phyloP scores from a whole-genome alignment of 2,329 filamentous ascomycete species.

The Pseudogymnoascus sp. region DNA sequence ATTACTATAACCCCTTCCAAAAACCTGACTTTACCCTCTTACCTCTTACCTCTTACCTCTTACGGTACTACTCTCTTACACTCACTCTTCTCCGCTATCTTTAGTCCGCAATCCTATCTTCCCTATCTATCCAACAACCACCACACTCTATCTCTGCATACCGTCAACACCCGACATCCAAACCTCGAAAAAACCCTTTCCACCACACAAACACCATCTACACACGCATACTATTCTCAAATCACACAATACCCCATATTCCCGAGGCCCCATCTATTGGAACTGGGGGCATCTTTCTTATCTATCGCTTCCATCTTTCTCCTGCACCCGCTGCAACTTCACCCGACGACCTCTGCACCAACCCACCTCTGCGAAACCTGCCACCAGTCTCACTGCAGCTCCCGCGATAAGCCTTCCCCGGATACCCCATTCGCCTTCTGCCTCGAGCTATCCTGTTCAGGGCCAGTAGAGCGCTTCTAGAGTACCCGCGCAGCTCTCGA shows the following conservation, averaged over 20 bases:
- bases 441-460: conserved; percentile 4
- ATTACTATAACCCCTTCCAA: too few relatives aligned
- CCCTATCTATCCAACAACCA: conserved; percentile 1
- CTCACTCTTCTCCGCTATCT: background rate
- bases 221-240: background rate
- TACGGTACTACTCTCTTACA: background rate
- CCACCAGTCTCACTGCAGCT: conserved; percentile 1
- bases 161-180: background rate
- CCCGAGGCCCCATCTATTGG: background rate
- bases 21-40: background rate
- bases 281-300: background rate
- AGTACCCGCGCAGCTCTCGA: conserved; percentile 2
- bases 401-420: background rate
- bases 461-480: conserved; percentile 6
- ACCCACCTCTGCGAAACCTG: background rate
- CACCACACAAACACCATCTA: background rate
- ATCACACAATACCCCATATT: conserved; percentile 7
- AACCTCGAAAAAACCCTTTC: background rate
- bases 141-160: conserved; percentile 5
- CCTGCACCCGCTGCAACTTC: background rate
- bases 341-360: background rate
- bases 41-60: background rate
- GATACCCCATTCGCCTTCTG: conserved; percentile 7
- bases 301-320: background rate
- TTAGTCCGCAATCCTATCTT: background rate